A percentile compares a stretch with the other conserved stretches of the same genome.
Conservation (phyloP, 306 rosid species). For the Sicyos edulis region DNA sequence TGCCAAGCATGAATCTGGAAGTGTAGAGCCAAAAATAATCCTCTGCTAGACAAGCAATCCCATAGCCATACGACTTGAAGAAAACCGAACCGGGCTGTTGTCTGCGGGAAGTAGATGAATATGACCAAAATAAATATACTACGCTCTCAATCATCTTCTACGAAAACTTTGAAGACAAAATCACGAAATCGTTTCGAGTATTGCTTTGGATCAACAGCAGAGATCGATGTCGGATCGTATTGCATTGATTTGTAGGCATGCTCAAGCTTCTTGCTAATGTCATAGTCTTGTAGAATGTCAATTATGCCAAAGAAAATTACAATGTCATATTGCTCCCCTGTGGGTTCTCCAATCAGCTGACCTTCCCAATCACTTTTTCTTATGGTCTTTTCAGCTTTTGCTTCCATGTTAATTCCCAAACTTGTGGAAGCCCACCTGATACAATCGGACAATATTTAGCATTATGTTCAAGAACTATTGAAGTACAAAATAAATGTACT, state of each 20-base stretch:
- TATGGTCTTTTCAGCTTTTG: conserved; percentile 54
- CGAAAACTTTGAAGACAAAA: conserved; percentile 78
- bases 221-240: conserved; percentile 76
- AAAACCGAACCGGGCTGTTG: background rate
- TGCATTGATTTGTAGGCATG: conserved; percentile 95
- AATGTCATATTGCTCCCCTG: conserved; percentile 66
- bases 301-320: conserved; percentile 74
- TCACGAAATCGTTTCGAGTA: conserved; percentile 90
- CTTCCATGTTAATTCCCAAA: conserved; percentile 80
- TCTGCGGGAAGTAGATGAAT: conserved; percentile 3
- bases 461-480: background rate
- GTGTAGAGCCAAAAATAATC: background rate
- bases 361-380: conserved; percentile 47
- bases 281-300: conserved; percentile 93
- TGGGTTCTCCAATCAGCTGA: conserved; percentile 77
- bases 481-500: background rate
- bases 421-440: conserved; percentile 50
- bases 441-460: background rate
- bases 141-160: conserved; percentile 56
- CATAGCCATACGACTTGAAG: conserved; percentile 13
- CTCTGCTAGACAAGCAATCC: conserved; percentile 3
- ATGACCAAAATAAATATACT: background rate
- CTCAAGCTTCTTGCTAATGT: conserved; percentile 89
- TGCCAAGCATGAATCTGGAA: conserved; percentile 5
- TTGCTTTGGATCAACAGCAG: conserved; percentile 95